Evolutionary conservation across 2,329 filamentous ascomycete species (phyloP).

Genomic region (Teratosphaeria nubilosa): DNA sequence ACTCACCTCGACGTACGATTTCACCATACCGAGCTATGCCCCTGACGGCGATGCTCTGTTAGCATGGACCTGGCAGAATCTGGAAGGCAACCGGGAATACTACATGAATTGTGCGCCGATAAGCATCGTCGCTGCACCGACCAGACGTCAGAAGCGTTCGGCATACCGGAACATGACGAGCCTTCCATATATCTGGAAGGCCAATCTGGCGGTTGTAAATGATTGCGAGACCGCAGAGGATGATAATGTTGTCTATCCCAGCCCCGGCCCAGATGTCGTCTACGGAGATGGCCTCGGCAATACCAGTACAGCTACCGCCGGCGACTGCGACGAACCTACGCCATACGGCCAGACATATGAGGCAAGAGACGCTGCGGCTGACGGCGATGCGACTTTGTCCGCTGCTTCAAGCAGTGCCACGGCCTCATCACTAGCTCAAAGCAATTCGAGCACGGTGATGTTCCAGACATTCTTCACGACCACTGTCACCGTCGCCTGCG

Average conservation of each 20-base stretch:
- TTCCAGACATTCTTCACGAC: not conserved
- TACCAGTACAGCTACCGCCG: conserved; percentile 15
- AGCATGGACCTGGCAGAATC: conserved; percentile 52
- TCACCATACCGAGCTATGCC: conserved; percentile 55
- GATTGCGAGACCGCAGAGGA: conserved; percentile 30
- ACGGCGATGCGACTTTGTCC: not conserved
- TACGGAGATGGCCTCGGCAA: conserved; percentile 27
- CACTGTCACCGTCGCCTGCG: not conserved
- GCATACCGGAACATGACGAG: conserved; percentile 17
- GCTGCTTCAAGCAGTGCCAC: not conserved
- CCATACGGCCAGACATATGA: conserved; percentile 21
- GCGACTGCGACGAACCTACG: conserved; percentile 22
- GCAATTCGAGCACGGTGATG: not conserved
- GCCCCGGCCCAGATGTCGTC: conserved; percentile 31
- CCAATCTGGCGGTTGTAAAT: conserved; percentile 33
- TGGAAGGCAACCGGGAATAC: conserved; percentile 63
- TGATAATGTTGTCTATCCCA: conserved; percentile 30
- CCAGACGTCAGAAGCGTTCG: conserved; percentile 4
- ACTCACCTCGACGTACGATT: conserved; percentile 46
- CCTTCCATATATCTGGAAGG: conserved; percentile 35
- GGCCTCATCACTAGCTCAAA: not conserved
- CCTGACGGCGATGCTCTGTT: conserved; percentile 54
- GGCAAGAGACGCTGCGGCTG: not conserved
- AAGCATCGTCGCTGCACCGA: conserved; percentile 12
- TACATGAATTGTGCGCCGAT: conserved; percentile 70